These are phyloP conservation scores for Isabelozyma gotoi DNA, from an alignment of 805 yeast species.

Conservation along the genomic window DNA sequence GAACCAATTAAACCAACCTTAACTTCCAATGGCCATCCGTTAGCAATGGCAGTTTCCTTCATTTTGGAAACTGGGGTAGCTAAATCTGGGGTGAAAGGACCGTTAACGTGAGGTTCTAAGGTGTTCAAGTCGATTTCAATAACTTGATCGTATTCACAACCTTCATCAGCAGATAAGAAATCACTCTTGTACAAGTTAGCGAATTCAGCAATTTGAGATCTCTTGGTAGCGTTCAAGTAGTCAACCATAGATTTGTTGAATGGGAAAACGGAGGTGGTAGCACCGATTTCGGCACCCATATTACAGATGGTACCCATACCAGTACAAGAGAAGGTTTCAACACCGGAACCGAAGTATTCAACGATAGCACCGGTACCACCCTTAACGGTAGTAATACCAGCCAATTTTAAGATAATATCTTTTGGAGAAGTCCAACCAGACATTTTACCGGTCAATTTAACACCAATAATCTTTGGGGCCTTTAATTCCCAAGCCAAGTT, in stretches of 20 bases:
- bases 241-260: slow-evolving; percentile 86
- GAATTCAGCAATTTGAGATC: slow-evolving; percentile 80
- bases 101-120: slow-evolving; percentile 94
- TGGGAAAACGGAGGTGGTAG: slow-evolving; percentile 97
- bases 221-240: slow-evolving; percentile 82
- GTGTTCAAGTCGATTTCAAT: slow-evolving; percentile 86
- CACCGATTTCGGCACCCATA: slow-evolving; percentile 99
- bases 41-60: slow-evolving; percentile 77
- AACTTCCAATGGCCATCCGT: slow-evolving; percentile 91
- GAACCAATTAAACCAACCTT: slow-evolving; percentile 97
- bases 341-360: slow-evolving; percentile 96
- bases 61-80: slow-evolving; percentile 91
- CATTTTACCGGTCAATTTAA: slow-evolving; percentile 87
- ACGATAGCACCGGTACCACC: slow-evolving; percentile 98
- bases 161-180: slow-evolving; percentile 82
- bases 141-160: slow-evolving; percentile 90
- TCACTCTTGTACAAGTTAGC: slow-evolving; percentile 66
- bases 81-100: slow-evolving; percentile 98
- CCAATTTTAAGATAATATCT: slow-evolving; percentile 89
- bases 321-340: slow-evolving; percentile 86
- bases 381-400: slow-evolving; percentile 92
- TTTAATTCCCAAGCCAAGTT: slow-evolving; percentile 95
- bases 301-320: slow-evolving; percentile 99
- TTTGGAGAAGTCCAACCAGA: slow-evolving; percentile 97
- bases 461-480: slow-evolving; percentile 95